A percentile compares a stretch with the other conserved stretches of the same genome.
Evolutionary conservation across 805 yeast genomes (phyloP).

Genomic region (Cyberlindnera amylophila): DNA sequence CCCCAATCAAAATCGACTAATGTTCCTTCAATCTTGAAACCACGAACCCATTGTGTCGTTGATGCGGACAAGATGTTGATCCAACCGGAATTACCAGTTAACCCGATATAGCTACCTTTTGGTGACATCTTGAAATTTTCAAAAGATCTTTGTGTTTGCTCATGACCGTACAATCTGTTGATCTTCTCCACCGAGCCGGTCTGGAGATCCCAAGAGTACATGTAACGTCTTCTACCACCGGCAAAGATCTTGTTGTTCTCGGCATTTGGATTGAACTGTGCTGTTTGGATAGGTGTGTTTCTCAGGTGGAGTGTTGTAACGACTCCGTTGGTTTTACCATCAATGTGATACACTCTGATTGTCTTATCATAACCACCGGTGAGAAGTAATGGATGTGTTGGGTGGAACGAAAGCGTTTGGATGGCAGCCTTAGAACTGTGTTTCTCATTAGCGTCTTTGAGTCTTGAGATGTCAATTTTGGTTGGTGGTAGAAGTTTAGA

Average conservation of each 20-base stretch:
- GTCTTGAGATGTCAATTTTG: slow-evolving; percentile 69
- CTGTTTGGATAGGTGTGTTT: slow-evolving; percentile 76
- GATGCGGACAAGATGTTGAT: slow-evolving; percentile 71
- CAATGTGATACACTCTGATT: slow-evolving; percentile 81
- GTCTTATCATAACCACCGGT: slow-evolving; percentile 94
- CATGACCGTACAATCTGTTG: slow-evolving; percentile 89
- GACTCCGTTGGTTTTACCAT: slow-evolving; percentile 76
- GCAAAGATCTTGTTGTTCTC: slow-evolving; percentile 57
- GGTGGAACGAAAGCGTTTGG: slow-evolving; percentile 85
- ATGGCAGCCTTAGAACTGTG: slow-evolving; percentile 72
- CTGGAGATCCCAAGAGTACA: slow-evolving; percentile 88
- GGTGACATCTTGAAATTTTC: slow-evolving; percentile 80
- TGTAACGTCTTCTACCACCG: slow-evolving; percentile 87
- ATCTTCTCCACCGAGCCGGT: slow-evolving; percentile 77
- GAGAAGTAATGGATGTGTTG: slow-evolving; percentile 71
- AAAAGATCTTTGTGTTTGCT: slow-evolving; percentile 75
- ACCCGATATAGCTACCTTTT: slow-evolving; percentile 66
- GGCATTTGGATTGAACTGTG: slow-evolving; percentile 55
- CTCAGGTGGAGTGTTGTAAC: slow-evolving; percentile 80
- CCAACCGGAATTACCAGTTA: slow-evolving; percentile 89
- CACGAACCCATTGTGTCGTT: slow-evolving; percentile 84
- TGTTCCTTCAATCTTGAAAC: slow-evolving; percentile 85
- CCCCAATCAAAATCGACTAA: slow-evolving; percentile 78
- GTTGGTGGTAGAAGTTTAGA: slow-evolving; percentile 63
- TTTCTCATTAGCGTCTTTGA: slow-evolving; percentile 80